Evolutionary conservation across 257 asterid species (phyloP), one percentile per base, ranked within the genome.

Genomic region (Petrea volubilis): DNA sequence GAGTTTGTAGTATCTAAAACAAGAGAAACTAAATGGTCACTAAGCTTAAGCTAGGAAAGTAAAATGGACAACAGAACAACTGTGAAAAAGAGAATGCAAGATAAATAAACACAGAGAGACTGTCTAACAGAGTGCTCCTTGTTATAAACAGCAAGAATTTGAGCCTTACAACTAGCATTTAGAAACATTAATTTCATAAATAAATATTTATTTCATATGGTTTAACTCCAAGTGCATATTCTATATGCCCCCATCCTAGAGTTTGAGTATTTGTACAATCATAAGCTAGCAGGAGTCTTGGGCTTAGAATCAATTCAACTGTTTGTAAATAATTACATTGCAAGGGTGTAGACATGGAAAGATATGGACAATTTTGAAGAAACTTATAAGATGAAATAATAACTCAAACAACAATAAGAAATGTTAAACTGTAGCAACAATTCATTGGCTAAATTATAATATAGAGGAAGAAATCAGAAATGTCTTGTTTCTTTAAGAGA

Each of bases 291-390:
- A 41, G 13, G 1, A 28, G 20, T 40, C 21, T 29, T 21, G 43
- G 14, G 44, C 21, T 59, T 50, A 58, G 4, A 70, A 31, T 12
- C n/a, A 43, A 70, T 59, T 23, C n/a, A 70, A 31, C 40, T 70
- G 17, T 4, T 1, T 24, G 9, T 24, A 51, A 15, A 11, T 15
- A 21, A 13, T 31, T 20, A 20, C 8, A 18, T 21, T 20, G 62
- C 73, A 68, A 0, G 1, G 7, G n/a, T 1, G 15, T 21, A 29
- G 34, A 25, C 56, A 55, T n/a, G 28, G 73, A 20, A 1, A 20
- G 33, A 57, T 14, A 33, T 7, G 20, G 58, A 28, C 17, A 25
- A 23, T 17, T 64, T 10, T 46, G 5, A 6, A 41, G 10, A 43
- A 63, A 46, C 43, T 31, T 56, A 5, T 17, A 56, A 53, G 29